Base-by-base conservation (phyloP, 345 rosid genomes). In the Cardamine chenopodiifolia region DNA sequence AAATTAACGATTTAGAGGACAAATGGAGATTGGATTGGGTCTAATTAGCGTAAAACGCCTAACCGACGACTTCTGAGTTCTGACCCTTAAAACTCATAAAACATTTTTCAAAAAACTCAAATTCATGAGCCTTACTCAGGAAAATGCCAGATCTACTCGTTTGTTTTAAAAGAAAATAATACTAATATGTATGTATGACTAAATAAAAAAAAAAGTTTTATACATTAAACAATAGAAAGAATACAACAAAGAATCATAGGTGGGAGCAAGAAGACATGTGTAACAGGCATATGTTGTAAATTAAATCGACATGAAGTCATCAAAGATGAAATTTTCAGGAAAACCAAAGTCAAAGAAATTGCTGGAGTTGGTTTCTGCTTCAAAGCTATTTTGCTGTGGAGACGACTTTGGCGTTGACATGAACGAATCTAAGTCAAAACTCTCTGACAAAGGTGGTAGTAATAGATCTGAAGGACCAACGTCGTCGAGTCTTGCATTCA, bases 341-440 rank as follows among this genome's bases (percentile, higher is more conserved):
- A 90, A 83, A 26, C 86, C 90, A 54, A 94, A 88, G 82, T 90
- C 84, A 50, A 91, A 82, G 75, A 90, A 85, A 83, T 81, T 82
- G 80, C 87, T 87, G 84, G 86, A 80, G 68, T 84, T 85, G 80
- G 92, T 85, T 49, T 88, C 95, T 64, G 72, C 86, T 74, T 94
- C 93, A 52, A 34, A 14, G 29, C 50, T 53, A 62, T 53, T 85
- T 92, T 58, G 85, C 83, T 8, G 85, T 78, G 83, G 85, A 74
- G 85, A 89, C 61, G 77, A 87, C 23, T 84, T 68, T 4, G 93
- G 90, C 65, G 91, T 86, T 10, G 93, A 85, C 62, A 83, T 35
- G 10, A 89, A 75, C 4, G 90, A 86, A 52, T 86, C 96, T 6
- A 85, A 68, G 61, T 82, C 50, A 10, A 87, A 80, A 48, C 79